Percentiles rank a stretch among this genome's conserved stretches.
These are phyloP conservation scores for Lactifluus volemus DNA, from an alignment of 768 basidiomycete genomes.

Conservation along the genomic window DNA sequence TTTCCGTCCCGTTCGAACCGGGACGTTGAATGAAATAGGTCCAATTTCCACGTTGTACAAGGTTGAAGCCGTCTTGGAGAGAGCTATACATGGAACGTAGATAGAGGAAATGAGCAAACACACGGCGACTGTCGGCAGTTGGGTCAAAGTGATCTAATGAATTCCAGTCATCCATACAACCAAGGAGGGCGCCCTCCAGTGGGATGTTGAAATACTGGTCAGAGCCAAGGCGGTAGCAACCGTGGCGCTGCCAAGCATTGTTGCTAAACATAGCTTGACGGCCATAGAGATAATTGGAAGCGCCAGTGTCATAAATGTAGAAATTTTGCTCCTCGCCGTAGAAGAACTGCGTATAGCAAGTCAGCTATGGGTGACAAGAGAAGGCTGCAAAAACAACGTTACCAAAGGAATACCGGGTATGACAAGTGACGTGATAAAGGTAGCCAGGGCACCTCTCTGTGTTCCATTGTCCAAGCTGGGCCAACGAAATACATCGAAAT, in stretches of 20 bases:
- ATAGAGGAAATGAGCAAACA: slow-evolving; percentile 64
- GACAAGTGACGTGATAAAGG: slow-evolving; percentile 69
- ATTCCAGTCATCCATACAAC: slow-evolving; percentile 88
- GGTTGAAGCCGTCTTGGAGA: slow-evolving; percentile 79
- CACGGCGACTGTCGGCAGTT: slow-evolving; percentile 64
- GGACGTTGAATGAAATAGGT: slow-evolving; percentile 70
- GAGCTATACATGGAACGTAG: slow-evolving; percentile 61
- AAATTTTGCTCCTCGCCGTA: slow-evolving; percentile 93
- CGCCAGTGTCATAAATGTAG: slow-evolving; percentile 82
- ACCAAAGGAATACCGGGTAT: slow-evolving; percentile 86
- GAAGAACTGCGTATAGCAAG: slow-evolving; percentile 41
- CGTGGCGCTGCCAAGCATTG: slow-evolving; percentile 87
- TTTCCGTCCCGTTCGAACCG: slow-evolving; percentile 72
- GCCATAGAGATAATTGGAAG: slow-evolving; percentile 86
- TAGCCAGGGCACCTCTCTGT: slow-evolving; percentile 62
- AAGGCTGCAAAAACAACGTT: slow-evolving; percentile 19
- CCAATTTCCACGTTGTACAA: slow-evolving; percentile 83
- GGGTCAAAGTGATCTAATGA: slow-evolving; percentile 93
- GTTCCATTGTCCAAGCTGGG: slow-evolving; percentile 81
- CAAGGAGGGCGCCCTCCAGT: slow-evolving; percentile 65
- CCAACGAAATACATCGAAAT: slow-evolving; percentile 95
- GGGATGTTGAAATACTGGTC: slow-evolving; percentile 93
- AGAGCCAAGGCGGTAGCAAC: slow-evolving; percentile 86
- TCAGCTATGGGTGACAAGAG: slow-evolving; percentile 9
- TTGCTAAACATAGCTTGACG: slow-evolving; percentile 88